These are phyloP conservation scores for Ceratocystis variospora DNA, from an alignment of 2,329 filamentous ascomycete genomes.

Conservation along the genomic window DNA sequence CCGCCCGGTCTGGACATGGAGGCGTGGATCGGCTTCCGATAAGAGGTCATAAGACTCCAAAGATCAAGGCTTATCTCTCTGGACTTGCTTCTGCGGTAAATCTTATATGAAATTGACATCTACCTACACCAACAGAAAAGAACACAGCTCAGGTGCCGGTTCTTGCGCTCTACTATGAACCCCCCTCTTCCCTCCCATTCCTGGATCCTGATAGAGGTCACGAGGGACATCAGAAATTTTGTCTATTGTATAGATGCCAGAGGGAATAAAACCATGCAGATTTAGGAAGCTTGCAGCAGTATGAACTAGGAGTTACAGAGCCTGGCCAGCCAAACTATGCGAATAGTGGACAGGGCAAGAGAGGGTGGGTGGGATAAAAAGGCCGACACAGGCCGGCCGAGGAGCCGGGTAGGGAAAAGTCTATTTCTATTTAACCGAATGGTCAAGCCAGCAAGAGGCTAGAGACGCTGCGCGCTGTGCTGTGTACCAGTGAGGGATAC, in stretches of 20 bases:
- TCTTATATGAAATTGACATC: not conserved
- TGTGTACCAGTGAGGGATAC: not conserved
- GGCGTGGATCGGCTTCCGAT: not conserved
- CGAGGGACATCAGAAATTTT: not conserved
- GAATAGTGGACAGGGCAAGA: too few species aligned
- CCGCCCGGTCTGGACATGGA: too few species aligned
- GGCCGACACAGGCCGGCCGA: not conserved
- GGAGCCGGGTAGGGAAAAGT: constrained; percentile 1
- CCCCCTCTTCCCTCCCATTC: not conserved
- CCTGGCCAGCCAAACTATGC: too few species aligned
- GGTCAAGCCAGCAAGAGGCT: not conserved
- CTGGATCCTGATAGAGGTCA: not conserved
- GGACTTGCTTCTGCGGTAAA: not conserved
- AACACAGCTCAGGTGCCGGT: constrained; percentile 1
- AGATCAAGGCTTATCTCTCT: not conserved
- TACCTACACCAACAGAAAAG: not conserved
- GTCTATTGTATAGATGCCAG: not conserved
- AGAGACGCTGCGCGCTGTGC: not conserved
- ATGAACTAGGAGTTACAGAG: not conserved
- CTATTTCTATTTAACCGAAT: constrained; percentile 8
- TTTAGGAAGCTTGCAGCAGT: too few species aligned
- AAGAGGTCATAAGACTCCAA: not conserved
- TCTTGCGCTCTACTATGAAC: not conserved
- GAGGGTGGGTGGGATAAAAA: not conserved
- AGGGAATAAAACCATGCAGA: not conserved